phyloP scores from a whole-genome alignment of 257 asterid species.

The Cruciata laevipes region DNA sequence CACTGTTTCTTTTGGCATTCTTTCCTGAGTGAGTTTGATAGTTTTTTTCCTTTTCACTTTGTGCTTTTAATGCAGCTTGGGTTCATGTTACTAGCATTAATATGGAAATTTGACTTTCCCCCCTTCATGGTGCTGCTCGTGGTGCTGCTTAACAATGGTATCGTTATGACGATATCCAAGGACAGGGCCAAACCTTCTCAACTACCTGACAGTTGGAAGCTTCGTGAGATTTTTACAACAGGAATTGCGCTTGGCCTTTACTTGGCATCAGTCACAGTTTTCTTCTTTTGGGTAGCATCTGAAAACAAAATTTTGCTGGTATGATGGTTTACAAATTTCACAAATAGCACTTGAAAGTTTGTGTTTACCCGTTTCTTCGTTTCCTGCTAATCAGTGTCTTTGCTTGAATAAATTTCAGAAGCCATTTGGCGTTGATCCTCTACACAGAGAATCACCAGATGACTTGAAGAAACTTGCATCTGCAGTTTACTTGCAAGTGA shows the following conservation, averaged over 20 bases:
- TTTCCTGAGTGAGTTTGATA: not conserved
- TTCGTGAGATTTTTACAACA: constrained; percentile 32
- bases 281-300: constrained; percentile 32
- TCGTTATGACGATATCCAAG: constrained; percentile 36
- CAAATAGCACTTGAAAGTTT: not conserved
- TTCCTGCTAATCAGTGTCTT: not conserved
- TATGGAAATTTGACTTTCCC: constrained; percentile 30
- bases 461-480: constrained; percentile 45
- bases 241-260: constrained; percentile 33
- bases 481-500: constrained; percentile 77
- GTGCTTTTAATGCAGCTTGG: constrained; percentile 5
- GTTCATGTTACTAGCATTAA: not conserved
- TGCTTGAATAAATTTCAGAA: constrained; percentile 4
- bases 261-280: constrained; percentile 28
- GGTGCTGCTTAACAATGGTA: constrained; percentile 42
- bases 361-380: not conserved
- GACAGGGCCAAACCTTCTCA: constrained; percentile 40
- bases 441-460: constrained; percentile 16
- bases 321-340: constrained; percentile 7
- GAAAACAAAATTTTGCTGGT: constrained; percentile 27
- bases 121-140: constrained; percentile 45
- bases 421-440: constrained; percentile 19
- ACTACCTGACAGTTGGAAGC: constrained; percentile 36
- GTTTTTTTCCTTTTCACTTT: not conserved
- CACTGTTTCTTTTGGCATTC: not conserved